phyloP scores from a whole-genome alignment of 352 stramenopile genomes.

The Phytophthora europaea region DNA sequence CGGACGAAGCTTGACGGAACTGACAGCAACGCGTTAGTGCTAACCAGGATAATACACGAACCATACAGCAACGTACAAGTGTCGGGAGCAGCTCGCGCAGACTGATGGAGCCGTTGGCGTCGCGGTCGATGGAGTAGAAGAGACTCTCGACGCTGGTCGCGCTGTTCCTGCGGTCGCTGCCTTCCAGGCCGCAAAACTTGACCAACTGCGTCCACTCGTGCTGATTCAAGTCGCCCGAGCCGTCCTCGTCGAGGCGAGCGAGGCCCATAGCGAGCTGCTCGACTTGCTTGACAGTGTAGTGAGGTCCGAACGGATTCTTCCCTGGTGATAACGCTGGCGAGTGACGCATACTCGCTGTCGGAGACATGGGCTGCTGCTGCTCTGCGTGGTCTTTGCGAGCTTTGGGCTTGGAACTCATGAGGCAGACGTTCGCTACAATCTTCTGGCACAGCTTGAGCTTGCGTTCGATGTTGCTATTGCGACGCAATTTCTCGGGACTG shows the following conservation, averaged over 20 bases:
- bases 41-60: constrained; percentile 18
- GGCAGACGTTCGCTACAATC: constrained; percentile 38
- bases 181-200: constrained; percentile 35
- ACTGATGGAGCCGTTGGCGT: constrained; percentile 64
- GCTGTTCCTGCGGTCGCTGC: constrained; percentile 28
- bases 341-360: constrained; percentile 8
- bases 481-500: constrained; percentile 26
- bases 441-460: constrained; percentile 70
- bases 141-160: constrained; percentile 48
- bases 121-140: constrained; percentile 61
- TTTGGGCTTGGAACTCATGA: constrained; percentile 31
- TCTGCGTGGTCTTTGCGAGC: constrained; percentile 18
- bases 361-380: constrained; percentile 11
- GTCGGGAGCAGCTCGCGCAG: constrained; percentile 58
- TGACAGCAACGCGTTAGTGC: constrained; percentile 19
- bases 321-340: constrained; percentile 15
- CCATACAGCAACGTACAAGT: constrained; percentile 43
- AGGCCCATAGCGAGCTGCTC: constrained; percentile 63
- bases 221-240: constrained; percentile 64
- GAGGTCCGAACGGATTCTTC: constrained; percentile 62
- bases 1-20: constrained; percentile 59
- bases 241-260: constrained; percentile 64
- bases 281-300: constrained; percentile 69
- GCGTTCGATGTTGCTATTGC: constrained; percentile 60
- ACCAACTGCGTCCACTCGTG: constrained; percentile 66